Evolutionary conservation across 495 filamentous ascomycete genomes (phyloP), one percentile per base, ranked within the genome.

Genomic region (Entonaema liquescens): DNA sequence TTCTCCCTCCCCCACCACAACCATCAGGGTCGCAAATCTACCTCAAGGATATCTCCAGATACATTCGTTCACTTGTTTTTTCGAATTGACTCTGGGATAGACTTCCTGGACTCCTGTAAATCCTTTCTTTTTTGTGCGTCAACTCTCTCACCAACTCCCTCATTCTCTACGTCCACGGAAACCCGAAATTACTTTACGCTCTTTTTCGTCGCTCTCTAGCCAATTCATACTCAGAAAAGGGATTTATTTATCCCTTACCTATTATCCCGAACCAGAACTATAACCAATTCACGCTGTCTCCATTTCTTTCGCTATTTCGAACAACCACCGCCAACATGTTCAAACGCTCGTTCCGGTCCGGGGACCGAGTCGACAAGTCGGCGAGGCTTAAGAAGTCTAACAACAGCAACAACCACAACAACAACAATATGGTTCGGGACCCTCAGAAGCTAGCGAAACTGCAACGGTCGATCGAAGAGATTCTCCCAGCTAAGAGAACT

Each of bases 311-410:
- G 28, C 68, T 63, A 36, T 29, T 77, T 36, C 70, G 42, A 44
- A 62, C 36, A 5, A 70, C 68, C 64, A 74, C 79, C 74, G 77
- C 77, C 86, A 85, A 63, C 73, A 94, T 94, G 92, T 94, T 94
- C 85, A 93, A 90, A 79, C 91, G 91, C 78, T 93, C 91, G 73
- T 94, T 94, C 83, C 83, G 84, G 77, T 88, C 87, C 60, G 90
- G 88, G 80, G 86, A 91, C 80, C 89, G 91, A 67, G 90, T 90
- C 78, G 89, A 89, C 79, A 95, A 97, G 87, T 84, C 90, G 81
- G 85, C 85, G 82, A 93, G 89, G 82, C 83, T 86, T 78, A 93
- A 89, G 89, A 93, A 88, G 81, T 81, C 81, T 68, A 78, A 53
- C 61, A 67, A 54, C 55, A 53, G 19, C 15, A 47, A 54, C 52